Base-by-base conservation (phyloP, 108 stramenopile genomes). In the Nitzschia inconspicua region DNA sequence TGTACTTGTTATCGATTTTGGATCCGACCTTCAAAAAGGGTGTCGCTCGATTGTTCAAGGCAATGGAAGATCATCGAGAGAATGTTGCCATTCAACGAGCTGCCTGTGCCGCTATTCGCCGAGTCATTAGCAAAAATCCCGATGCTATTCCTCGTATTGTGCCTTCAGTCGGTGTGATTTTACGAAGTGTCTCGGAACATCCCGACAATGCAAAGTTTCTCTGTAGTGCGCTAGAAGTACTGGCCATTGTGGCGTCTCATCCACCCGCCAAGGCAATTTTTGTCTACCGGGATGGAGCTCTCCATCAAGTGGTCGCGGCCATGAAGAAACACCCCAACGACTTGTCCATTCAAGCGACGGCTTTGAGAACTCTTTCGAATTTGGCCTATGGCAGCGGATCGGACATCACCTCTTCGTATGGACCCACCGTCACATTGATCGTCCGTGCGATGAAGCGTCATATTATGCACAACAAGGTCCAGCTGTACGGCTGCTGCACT, bases 21-120 rank as follows among this genome's bases (percentile, higher is more conserved):
- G 68, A 70, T 39, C 68, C 68, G 3, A 34, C 57, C 22, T 70
- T 70, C 59, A 70, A 70, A 31, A 70, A 70, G 46, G 68, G 68
- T 24, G 68, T 70, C 8, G 68, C 68, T 6, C 35, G 60, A 4
- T 27, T 70, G n/a, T 70, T 70, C 54, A 61, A 62, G 44, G 47
- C 57, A 22, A 59, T 70, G 57, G 48, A 47, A 20, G 68, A 70
- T 43, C 68, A 70, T 43, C 50, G 35, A 22, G 47, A 50, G 31
- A 70, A 70, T 35, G 60, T 60, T 44, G 57, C 68, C 4, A 70
- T 62, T 47, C 68, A 70, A 61, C 34, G 58, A 30, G 68, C 68
- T 32, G 44, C 58, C 22, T 62, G 57, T 43, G 68, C 61, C 9
- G 68, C 53, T n/a, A 70, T 70, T 47, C 68, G 68, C n/a, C 60